Evolutionary conservation across 2,329 filamentous ascomycete genomes (phyloP).

Genomic region (Daldinia sp.): DNA sequence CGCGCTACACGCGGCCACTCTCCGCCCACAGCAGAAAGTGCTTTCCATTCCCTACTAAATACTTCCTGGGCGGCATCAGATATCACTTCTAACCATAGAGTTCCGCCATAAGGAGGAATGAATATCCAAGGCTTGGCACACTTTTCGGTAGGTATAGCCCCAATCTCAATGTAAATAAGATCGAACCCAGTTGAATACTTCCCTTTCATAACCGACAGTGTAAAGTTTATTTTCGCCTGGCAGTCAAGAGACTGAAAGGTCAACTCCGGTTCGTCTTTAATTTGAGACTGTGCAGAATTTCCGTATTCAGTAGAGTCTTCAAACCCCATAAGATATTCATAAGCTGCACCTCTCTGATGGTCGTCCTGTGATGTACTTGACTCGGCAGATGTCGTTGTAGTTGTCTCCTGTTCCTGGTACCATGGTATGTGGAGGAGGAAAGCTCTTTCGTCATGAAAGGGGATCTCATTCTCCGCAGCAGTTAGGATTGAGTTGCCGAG

Average conservation of each 20-base stretch:
- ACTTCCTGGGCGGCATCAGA: conserved; percentile 3
- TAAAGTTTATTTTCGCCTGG: conserved; percentile 8
- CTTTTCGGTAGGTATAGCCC: conserved; percentile 12
- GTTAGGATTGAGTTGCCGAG: conserved; percentile 18
- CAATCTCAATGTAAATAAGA: conserved; percentile 20
- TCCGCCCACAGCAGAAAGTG: conserved; percentile 4
- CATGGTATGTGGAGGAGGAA: conserved; percentile 20
- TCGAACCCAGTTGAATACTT: conserved; percentile 18
- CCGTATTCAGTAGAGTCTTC: neutral
- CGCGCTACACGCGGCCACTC: conserved; percentile 13
- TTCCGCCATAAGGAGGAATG: conserved; percentile 19
- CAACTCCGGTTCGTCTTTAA: neutral
- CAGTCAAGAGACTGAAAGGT: conserved; percentile 17
- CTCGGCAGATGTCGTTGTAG: neutral
- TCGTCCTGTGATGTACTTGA: neutral
- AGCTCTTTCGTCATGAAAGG: conserved; percentile 5
- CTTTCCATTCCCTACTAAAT: conserved; percentile 19
- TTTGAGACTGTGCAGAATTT: neutral
- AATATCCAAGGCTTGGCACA: conserved; percentile 23
- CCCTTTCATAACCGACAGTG: conserved; percentile 12
- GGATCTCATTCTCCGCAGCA: conserved; percentile 11
- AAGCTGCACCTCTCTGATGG: conserved; percentile 5
- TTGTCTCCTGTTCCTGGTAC: conserved; percentile 11
- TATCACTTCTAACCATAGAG: conserved; percentile 18
- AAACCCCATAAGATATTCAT: conserved; percentile 14